Base-by-base conservation (phyloP, 2,329 filamentous ascomycete species). In the Fusarium sp. region DNA sequence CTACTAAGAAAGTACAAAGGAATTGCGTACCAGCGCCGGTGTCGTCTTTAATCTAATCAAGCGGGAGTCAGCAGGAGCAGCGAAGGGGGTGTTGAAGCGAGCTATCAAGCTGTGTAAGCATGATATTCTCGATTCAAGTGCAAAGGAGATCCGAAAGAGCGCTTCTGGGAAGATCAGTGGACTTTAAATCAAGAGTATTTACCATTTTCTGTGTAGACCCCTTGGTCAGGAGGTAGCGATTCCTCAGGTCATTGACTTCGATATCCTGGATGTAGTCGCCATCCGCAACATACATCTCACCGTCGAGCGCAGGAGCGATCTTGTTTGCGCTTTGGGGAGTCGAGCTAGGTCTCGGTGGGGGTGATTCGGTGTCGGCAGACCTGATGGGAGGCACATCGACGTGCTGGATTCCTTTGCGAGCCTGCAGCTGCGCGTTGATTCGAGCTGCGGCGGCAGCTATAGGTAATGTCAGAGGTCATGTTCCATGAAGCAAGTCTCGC, bases 1-100 rank as follows among this genome's bases (percentile, higher is more conserved):
- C 79, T 83, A 81, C 80, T 82, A 75, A 79, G 38, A 58, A 57
- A 36, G 44, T 65, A 52, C 52, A 60, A 83, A 84, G 80, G 49
- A 58, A 61, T 59, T 83, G 89, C 94, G 91, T 99, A 99, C 96
- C 96, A 88, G 96, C 95, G 88, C 96, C 96, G 91, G 95, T 98
- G 78, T 98, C 94, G 86, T 98, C 95, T 91, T 97, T 97, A 78
- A 99, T 99, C 96, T 99, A 94, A 92, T 92, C 90, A 96, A 88
- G 90, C 87, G 84, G 87, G 91, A 89, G 94, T 98, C 90, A 98
- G 94, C 94, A 96, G 89, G 90, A 93, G 92, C 89, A 91, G 93
- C 89, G 89, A 89, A 91, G 88, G 87, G 84, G 80, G 80, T 77
- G 80, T 80, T 81, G 82, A 82, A 82, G 80, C 80, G 82, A 88